A percentile compares a stretch with the other conserved stretches of the same genome.
Evolutionary conservation across 139 green algal genomes (phyloP).

Genomic region (Tetratostichococcus sp.): DNA sequence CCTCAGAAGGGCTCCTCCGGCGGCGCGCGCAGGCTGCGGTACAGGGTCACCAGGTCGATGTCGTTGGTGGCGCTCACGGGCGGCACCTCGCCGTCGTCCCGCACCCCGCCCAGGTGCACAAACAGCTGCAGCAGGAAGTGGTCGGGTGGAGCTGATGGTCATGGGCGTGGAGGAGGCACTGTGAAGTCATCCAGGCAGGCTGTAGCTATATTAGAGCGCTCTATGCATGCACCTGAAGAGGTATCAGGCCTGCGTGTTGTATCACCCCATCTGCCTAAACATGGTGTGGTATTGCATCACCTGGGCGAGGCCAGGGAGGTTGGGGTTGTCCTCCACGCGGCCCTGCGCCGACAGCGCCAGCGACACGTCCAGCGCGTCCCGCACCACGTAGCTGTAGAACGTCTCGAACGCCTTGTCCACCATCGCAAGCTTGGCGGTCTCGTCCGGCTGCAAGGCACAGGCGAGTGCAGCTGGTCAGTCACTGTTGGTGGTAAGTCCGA

Average conservation of each 20-base stretch:
- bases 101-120: conserved; percentile 1
- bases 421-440: not conserved
- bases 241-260: too few relatives aligned
- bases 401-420: conserved; percentile 26
- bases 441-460: not conserved
- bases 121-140: conserved; percentile 4
- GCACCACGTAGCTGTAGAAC: conserved; percentile 45
- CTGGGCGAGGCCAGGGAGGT: not conserved
- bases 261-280: too few relatives aligned
- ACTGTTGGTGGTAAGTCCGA: too few relatives aligned
- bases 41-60: conserved; percentile 39
- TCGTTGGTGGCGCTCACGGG: conserved; percentile 42
- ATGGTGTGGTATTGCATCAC: not conserved
- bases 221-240: too few relatives aligned
- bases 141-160: not conserved
- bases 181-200: too few relatives aligned
- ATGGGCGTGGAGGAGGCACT: too few relatives aligned
- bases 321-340: conserved; percentile 12
- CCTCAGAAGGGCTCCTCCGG: not conserved
- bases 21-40: conserved; percentile 13
- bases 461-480: not conserved
- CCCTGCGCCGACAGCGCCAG: conserved; percentile 38
- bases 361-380: conserved; percentile 53
- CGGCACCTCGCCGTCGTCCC: conserved; percentile 20
- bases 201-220: too few relatives aligned